These are phyloP conservation scores for Ailanthus altissimus DNA, from an alignment of 345 rosid species.

Conservation along the genomic window DNA sequence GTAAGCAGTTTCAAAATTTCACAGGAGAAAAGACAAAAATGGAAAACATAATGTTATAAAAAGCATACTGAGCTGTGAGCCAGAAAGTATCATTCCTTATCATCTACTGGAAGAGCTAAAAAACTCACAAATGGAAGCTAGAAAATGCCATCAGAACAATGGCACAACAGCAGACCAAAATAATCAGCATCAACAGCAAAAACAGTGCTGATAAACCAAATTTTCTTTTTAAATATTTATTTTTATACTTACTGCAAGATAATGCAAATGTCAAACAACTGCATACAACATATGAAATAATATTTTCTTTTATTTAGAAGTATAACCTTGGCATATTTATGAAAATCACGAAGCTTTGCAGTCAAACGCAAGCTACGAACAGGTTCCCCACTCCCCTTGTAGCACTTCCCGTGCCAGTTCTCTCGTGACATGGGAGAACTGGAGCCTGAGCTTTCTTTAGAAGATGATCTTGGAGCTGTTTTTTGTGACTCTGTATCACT, in stretches of 20 bases:
- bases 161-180: neutral
- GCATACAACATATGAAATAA: conserved; percentile 4
- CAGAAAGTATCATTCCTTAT: neutral
- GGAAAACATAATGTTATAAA: neutral
- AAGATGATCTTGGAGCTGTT: conserved; percentile 53
- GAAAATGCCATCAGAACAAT: neutral
- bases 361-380: conserved; percentile 77
- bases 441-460: conserved; percentile 64
- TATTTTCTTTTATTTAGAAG: conserved; percentile 14
- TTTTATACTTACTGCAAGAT: neutral
- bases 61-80: neutral
- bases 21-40: neutral
- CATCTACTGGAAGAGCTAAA: neutral
- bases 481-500: conserved; percentile 69
- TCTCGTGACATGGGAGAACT: conserved; percentile 74
- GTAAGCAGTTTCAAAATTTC: neutral
- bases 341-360: conserved; percentile 90
- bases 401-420: conserved; percentile 68
- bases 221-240: neutral
- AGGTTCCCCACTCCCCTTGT: conserved; percentile 66
- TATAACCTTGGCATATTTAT: conserved; percentile 88
- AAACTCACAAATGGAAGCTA: neutral
- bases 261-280: neutral
- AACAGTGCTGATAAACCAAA: neutral
- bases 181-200: neutral